A percentile compares a stretch with the other conserved stretches of the same genome.
Evolutionary conservation across 306 rosid species (phyloP).

Genomic region (Vicia villosa): DNA sequence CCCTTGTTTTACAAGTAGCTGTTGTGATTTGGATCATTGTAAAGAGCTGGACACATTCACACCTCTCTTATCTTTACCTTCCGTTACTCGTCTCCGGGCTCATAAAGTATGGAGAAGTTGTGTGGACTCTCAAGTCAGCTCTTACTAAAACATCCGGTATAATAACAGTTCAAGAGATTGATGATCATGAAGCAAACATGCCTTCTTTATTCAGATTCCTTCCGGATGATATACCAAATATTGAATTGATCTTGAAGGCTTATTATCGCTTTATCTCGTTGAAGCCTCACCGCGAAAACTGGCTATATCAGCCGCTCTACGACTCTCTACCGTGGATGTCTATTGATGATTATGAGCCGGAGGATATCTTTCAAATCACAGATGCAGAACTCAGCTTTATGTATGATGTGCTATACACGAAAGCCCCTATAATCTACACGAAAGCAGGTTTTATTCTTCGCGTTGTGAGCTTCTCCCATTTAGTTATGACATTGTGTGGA

Average conservation of each 20-base stretch:
- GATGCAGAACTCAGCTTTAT: conserved; percentile 68
- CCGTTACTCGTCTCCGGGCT: conserved; percentile 58
- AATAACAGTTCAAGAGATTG: conserved; percentile 47
- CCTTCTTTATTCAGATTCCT: conserved; percentile 49
- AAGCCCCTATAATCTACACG: conserved; percentile 58
- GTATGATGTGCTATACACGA: conserved; percentile 74
- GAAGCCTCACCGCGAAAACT: conserved; percentile 62
- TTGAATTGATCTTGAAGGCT: conserved; percentile 59
- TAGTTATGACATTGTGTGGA: conserved; percentile 43
- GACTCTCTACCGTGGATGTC: conserved; percentile 51
- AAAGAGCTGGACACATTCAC: conserved; percentile 59
- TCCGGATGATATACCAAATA: conserved; percentile 46
- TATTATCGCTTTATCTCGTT: conserved; percentile 61
- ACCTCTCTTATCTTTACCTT: conserved; percentile 56
- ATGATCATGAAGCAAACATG: conserved; percentile 47
- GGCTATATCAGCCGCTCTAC: conserved; percentile 55
- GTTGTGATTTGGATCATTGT: conserved; percentile 55
- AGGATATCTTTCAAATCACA: conserved; percentile 52
- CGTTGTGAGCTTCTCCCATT: conserved; percentile 42
- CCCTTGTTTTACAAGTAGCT: conserved; percentile 55
- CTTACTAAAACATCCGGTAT: conserved; percentile 46
- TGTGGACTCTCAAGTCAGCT: conserved; percentile 67
- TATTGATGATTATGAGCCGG: conserved; percentile 36
- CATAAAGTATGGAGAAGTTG: conserved; percentile 66
- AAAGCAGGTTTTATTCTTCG: conserved; percentile 56